phyloP scores from a whole-genome alignment of 768 basidiomycete species.

The Rhizopogon vinicolor region DNA sequence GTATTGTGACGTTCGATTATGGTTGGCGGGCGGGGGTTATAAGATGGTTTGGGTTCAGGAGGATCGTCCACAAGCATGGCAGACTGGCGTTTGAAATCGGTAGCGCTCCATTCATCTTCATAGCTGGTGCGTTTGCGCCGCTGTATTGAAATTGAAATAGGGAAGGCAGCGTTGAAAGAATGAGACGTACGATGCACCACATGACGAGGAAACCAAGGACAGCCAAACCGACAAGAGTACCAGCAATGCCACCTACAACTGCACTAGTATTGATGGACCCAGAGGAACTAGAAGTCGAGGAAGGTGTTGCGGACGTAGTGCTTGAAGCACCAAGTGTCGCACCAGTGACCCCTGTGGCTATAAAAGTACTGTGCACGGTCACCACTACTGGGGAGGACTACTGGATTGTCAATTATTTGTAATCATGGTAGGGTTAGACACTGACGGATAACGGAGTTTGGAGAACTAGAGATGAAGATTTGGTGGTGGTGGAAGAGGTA shows the following conservation, averaged over 20 bases:
- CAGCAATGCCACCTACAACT: slow-evolving; percentile 40
- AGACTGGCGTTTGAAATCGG: slow-evolving; percentile 60
- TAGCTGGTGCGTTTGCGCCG: slow-evolving; percentile 37
- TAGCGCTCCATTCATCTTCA: slow-evolving; percentile 45
- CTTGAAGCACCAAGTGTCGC: slow-evolving; percentile 1
- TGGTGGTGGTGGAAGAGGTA: not conserved
- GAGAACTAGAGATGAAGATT: not conserved
- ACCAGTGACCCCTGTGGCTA: not conserved
- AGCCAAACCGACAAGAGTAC: slow-evolving; percentile 39
- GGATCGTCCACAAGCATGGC: slow-evolving; percentile 56
- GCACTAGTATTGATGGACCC: slow-evolving; percentile 26
- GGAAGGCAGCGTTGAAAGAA: not conserved
- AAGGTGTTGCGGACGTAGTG: slow-evolving; percentile 17
- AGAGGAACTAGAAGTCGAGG: slow-evolving; percentile 30
- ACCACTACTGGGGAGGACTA: not conserved
- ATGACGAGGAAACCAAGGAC: slow-evolving; percentile 34
- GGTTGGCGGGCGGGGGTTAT: slow-evolving; percentile 56
- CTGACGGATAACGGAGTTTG: not conserved
- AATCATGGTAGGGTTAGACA: not conserved
- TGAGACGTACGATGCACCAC: slow-evolving; percentile 41
- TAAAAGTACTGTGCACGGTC: not conserved
- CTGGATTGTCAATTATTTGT: not conserved
- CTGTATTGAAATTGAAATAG: slow-evolving; percentile 19
- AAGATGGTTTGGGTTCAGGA: slow-evolving; percentile 32
- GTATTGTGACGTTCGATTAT: slow-evolving; percentile 53